Conservation (phyloP, 768 basidiomycete species). For the Podaxis rugospora region DNA sequence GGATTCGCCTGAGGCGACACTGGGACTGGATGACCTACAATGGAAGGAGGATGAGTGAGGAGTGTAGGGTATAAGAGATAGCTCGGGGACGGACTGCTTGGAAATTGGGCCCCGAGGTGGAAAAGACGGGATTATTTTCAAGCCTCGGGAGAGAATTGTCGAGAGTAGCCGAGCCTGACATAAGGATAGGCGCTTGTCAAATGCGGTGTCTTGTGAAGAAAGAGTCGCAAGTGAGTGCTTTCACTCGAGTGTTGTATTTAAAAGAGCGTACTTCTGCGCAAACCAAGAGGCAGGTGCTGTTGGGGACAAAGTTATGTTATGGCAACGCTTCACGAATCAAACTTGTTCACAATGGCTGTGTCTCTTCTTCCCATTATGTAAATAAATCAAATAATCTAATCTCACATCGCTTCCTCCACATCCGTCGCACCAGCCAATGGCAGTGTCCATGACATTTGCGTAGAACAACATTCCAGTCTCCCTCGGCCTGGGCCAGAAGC, state of each 20-base stretch:
- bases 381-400: neutral
- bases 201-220: neutral
- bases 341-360: neutral
- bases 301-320: neutral
- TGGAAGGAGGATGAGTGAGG: neutral
- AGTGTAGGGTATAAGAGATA: neutral
- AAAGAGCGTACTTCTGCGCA: neutral
- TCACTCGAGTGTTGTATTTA: neutral
- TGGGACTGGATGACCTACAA: neutral
- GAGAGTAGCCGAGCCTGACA: neutral
- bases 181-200: neutral
- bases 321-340: neutral
- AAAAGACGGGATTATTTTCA: neutral
- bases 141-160: neutral
- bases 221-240: neutral
- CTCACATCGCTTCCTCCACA: neutral
- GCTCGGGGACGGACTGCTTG: neutral
- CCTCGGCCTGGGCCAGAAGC: too few relatives aligned
- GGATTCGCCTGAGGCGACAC: slow-evolving; percentile 8
- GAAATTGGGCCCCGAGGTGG: neutral
- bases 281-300: neutral
- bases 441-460: neutral
- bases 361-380: neutral
- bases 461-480: neutral
- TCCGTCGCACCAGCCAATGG: neutral